Conservation (phyloP, 2,329 filamentous ascomycete species). For the Ceratocystis alfenasii region DNA sequence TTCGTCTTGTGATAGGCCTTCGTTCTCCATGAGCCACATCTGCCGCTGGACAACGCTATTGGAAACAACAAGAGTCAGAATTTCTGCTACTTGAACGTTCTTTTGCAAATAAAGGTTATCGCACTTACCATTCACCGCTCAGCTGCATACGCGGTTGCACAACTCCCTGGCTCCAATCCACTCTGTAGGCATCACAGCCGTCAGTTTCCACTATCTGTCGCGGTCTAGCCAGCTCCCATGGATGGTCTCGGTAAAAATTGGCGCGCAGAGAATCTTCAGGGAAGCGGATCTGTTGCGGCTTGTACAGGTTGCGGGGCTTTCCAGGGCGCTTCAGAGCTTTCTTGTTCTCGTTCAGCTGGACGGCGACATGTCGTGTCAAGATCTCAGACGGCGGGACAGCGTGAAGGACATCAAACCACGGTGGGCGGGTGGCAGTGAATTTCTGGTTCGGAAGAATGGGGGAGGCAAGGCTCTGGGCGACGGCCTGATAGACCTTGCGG, state of each 20-base stretch:
- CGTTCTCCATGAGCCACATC: slow-evolving; percentile 64
- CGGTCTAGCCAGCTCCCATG: slow-evolving; percentile 90
- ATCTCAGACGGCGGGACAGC: slow-evolving; percentile 47
- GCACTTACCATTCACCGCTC: slow-evolving; percentile 66
- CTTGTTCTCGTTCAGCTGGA: slow-evolving; percentile 23
- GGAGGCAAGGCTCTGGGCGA: slow-evolving; percentile 35
- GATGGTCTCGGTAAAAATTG: slow-evolving; percentile 85
- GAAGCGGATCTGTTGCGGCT: slow-evolving; percentile 64
- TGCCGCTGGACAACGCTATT: slow-evolving; percentile 83
- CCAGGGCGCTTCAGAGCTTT: slow-evolving; percentile 29
- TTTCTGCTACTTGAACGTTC: background rate
- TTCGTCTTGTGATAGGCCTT: slow-evolving; percentile 46
- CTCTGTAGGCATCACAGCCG: slow-evolving; percentile 63
- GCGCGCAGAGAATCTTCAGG: slow-evolving; percentile 70
- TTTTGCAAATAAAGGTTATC: background rate
- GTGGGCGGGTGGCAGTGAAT: slow-evolving; percentile 30
- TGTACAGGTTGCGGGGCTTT: slow-evolving; percentile 68
- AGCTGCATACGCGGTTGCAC: slow-evolving; percentile 63
- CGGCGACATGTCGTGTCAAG: slow-evolving; percentile 41
- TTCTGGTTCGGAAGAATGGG: slow-evolving; percentile 28
- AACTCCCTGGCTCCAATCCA: slow-evolving; percentile 67
- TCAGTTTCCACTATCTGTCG: slow-evolving; percentile 73
- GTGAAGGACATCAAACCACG: slow-evolving; percentile 43
- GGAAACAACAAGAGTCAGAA: background rate
- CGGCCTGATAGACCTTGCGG: slow-evolving; percentile 37